Evolutionary conservation across 805 yeast genomes (phyloP), one percentile per base, ranked within the genome.

Genomic region (Wickerhamomyces rabaulensis): DNA sequence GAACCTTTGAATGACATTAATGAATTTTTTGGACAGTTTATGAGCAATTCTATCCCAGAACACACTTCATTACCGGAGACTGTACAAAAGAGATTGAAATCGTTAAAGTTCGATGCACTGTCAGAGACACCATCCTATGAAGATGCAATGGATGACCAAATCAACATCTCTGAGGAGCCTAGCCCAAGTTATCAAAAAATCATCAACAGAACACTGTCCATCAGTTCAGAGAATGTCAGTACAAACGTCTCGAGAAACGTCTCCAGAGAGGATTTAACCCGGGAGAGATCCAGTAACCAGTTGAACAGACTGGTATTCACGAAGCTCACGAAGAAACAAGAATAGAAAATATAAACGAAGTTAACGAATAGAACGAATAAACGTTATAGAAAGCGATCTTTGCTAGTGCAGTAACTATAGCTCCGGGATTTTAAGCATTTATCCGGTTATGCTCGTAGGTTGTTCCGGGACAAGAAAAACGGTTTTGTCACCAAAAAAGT

Each of bases 101-200:
- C 49, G 9, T 52, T 65, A 52, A 69, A 72, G 36, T 53, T 66
- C 15, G 62, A 62, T 6, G 58, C 69, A 3, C 54, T 85, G 44
- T 79, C 84, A 7, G 68, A 77, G 35, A 94, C 87, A 9, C 96
- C 96, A 0, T 76, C 91, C 0, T 89, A 89, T 63, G 73, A 70
- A 6, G 82, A 87, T 37, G 95, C 96, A 0, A 62, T 87, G 52
- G 75, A 76, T 52, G 36, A 33, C 13, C 36, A 33, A 15, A 33
- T 70, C 31, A 73, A 68, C 3, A 67, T 64, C 13, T 33, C 36
- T 16, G 36, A 33, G 20, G 36, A 33, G 10, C 20, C 12, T 9
- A 33, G 36, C 20, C 36, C 36, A 16, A 33, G 36, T 16, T 33
- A 33, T 17, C 36, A 33, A 3, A 33, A 15, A 16, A 9, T n/a